Evolutionary conservation across 2,329 filamentous ascomycete species (phyloP), one percentile per base, ranked within the genome.

Genomic region (Blumeria graminis): DNA sequence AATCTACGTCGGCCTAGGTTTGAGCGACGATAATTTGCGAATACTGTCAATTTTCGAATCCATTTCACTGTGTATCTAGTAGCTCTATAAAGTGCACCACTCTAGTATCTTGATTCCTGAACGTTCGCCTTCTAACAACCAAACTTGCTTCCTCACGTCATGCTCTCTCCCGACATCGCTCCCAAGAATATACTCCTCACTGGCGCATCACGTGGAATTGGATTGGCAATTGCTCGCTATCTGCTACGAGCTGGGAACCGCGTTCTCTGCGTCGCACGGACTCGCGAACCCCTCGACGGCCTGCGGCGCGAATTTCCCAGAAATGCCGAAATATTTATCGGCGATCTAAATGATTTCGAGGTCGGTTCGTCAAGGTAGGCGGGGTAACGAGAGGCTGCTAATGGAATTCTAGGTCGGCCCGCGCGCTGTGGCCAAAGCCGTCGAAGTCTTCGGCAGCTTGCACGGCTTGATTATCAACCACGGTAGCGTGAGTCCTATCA

Each of bases 381-480:
- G 50, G 14, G 28, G 16, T 28, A 28, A 28, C 22, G 22, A 28
- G 22, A 28, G 22, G 11, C 16, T 16, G 11, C 28, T 34, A 18
- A 52, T 52, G 46, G 16, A 11, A 8, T 35, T 8, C 8, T 16
- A 67, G 65, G 60, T 83, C 33, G 76, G 78, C 3, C 68, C 74
- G 1, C 76, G 76, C 64, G 76, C 84, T 4, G 77, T 86, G 4
- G 72, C 81, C 3, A 69, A 80, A 0, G 83, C 88, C 0, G 65
- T 84, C 10, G 70, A 76, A 33, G 71, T 76, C 0, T 96, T 86
- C 67, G 82, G 81, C 9, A 73, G 72, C 53, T 69, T 98, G 4
- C 88, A 98, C 65, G 84, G 81, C 1, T 67, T 98, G 48, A 78
- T 98, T 11, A 71, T 96, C 59, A 96, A 96, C 68, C 92, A 98